Evolutionary conservation across 768 basidiomycete species (phyloP).

Genomic region (Pleurotus platypus): DNA sequence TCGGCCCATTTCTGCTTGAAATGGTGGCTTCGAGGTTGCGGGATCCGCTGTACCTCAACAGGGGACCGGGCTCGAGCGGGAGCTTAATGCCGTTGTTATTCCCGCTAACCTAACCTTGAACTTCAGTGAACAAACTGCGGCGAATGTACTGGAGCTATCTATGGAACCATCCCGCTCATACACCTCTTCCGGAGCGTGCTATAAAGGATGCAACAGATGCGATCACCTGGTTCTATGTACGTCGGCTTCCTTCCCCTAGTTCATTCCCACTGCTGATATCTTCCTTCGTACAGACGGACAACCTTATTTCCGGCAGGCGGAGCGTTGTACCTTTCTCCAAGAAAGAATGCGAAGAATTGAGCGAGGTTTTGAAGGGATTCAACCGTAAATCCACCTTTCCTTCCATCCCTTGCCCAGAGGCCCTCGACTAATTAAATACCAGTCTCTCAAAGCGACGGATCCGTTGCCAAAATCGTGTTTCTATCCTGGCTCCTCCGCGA

Average conservation of each 20-base stretch:
- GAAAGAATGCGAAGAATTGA: slow-evolving; percentile 47
- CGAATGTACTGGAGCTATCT: slow-evolving; percentile 53
- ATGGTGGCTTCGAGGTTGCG: too few relatives aligned
- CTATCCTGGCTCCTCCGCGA: slow-evolving; percentile 49
- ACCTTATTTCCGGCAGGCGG: slow-evolving; percentile 38
- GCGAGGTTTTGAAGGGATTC: slow-evolving; percentile 33
- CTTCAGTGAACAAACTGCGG: slow-evolving; percentile 38
- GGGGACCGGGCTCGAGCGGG: too few relatives aligned
- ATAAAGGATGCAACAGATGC: slow-evolving; percentile 45
- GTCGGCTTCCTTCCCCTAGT: slow-evolving; percentile 3
- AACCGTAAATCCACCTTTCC: slow-evolving; percentile 18
- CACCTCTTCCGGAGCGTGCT: slow-evolving; percentile 35
- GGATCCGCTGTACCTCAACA: too few relatives aligned
- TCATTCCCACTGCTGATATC: neutral
- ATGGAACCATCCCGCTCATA: slow-evolving; percentile 45
- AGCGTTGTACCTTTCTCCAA: slow-evolving; percentile 53
- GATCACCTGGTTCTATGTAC: slow-evolving; percentile 46
- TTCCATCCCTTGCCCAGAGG: neutral
- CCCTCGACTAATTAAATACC: neutral
- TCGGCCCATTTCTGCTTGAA: too few relatives aligned
- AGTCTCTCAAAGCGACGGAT: slow-evolving; percentile 30
- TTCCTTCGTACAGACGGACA: slow-evolving; percentile 33
- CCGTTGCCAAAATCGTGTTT: slow-evolving; percentile 41
- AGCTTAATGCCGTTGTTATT: neutral
- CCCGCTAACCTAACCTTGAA: neutral